Evolutionary conservation across 805 yeast species (phyloP).

Genomic region (Pichia rugopelliculosa): DNA sequence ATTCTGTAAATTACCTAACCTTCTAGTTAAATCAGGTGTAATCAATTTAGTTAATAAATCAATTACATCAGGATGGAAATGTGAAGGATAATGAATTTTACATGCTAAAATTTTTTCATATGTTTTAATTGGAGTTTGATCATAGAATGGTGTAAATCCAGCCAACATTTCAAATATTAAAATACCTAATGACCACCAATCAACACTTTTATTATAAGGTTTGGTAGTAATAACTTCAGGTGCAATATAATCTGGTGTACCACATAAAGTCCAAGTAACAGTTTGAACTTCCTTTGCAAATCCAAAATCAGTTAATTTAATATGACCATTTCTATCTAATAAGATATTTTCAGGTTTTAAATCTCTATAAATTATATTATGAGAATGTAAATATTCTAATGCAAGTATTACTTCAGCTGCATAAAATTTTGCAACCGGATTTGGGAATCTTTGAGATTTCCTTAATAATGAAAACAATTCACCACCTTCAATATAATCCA

Average conservation of each 20-base stretch:
- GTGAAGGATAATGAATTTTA: conserved; percentile 45
- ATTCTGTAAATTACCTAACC: conserved; percentile 51
- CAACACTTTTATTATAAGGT: conserved; percentile 56
- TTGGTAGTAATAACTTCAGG: conserved; percentile 60
- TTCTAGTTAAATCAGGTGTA: conserved; percentile 46
- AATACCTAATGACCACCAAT: conserved; percentile 61
- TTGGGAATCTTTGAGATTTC: conserved; percentile 52
- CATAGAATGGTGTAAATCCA: conserved; percentile 57
- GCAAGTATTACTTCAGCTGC: conserved; percentile 58
- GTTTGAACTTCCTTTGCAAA: conserved; percentile 56
- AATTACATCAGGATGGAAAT: conserved; percentile 46
- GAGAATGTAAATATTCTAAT: conserved; percentile 50
- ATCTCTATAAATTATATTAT: conserved; percentile 53
- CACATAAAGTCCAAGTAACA: conserved; percentile 56
- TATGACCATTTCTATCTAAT: conserved; percentile 52
- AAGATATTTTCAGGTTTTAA: conserved; percentile 56
- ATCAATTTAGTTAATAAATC: conserved; percentile 45
- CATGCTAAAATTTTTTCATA: conserved; percentile 53
- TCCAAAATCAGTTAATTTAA: conserved; percentile 55
- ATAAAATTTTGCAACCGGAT: conserved; percentile 56
- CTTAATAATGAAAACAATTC: conserved; percentile 49
- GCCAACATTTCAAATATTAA: conserved; percentile 56
- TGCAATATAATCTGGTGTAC: conserved; percentile 59
- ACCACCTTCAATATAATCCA: conserved; percentile 62
- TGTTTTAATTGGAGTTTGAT: conserved; percentile 56